Base-by-base conservation (phyloP, 2,329 filamentous ascomycete species). In the Akanthomyces uredinophilus region DNA sequence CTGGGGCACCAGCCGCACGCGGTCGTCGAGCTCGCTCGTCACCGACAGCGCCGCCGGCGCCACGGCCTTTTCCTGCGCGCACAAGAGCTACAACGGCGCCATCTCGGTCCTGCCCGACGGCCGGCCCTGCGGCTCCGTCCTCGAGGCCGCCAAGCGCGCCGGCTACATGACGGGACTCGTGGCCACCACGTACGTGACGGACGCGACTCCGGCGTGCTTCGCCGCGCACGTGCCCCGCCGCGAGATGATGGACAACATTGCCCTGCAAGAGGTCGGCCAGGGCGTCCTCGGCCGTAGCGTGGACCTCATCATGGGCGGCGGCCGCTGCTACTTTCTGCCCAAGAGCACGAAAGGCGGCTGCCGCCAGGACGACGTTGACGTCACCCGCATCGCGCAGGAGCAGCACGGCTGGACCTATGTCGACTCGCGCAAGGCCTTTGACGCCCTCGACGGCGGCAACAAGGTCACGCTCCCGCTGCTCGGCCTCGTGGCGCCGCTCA, bases 1-100 rank as follows among this genome's bases (percentile, higher is more conserved):
- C 64, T 94, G 96, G 79, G 95, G 95, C 60, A 89, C 90, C 63
- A 96, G 90, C 66, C 84, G 95, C 64, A 99, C 95, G 22, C 83
- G 92, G 62, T 96, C 91, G 58, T 88, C 86, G 67, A 92, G 84
- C 70, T 94, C 89, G 62, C 79, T 98, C 64, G 89, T 99, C 58
- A 99, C 95, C 1, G 95, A 99, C 75, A 96, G 91, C 63, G 95
- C 95, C 5, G 95, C 95, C n/a, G 95, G 95, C 43, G 95, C 95
- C 3, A 99, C 95, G 0, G 95, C 95, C 1, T 99, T 99, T 74
- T 92, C 91, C 3, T 99, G 95, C 70, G 94, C 87, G 22, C 78
- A 82, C 71, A 99, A 99, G 84, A 96, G 89, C 74, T 99, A 99
- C 79, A 99, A 99, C 71, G 92, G 92, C 53, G 95, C 95, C 67